Base-by-base conservation (phyloP, 2,329 filamentous ascomycete species). In the Penicillium freii region DNA sequence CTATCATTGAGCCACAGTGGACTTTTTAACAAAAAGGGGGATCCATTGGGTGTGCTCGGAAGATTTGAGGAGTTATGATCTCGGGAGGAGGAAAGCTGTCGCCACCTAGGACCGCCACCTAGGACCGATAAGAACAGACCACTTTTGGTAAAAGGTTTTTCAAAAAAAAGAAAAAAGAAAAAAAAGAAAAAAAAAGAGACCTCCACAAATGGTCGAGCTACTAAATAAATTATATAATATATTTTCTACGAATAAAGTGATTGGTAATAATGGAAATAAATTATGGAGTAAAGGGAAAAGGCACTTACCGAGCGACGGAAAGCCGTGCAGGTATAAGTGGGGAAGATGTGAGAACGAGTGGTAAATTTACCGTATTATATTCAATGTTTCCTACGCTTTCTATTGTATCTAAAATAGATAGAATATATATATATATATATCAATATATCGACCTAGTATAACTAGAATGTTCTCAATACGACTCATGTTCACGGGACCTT, bases 1-100 rank as follows among this genome's bases (percentile, higher is more conserved):
- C 19, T 60, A 58, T 50, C 60, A 65, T 60, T 51, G 59, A 62
- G 63, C 63, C 64, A 66, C 59, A 59, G 36, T 47, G 44, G 44
- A 47, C 45, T 34, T 61, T 61, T 56, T 31, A 52, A 17, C 17
- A 27, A 15, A 44, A 49, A 38, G 27, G n/a, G 45, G 47, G 46
- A 53, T 10, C 42, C 34, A 38, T 57, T 48, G 34, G 45, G 19
- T 51, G 39, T 34, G 34, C 40, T 61, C 56, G 58, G 57, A 62
- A 58, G 54, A 58, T 56, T 56, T 51, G 43, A 49, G 53, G 40
- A 33, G 38, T 33, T 15, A 15, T 43, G 44, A 44, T 31, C 44
- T 23, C 13, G n/a, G 44, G 34, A 52, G 50, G 45, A 44, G 23
- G 39, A 15, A 51, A 55, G 38, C 55, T 39, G 54, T 64, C 40